phyloP scores from a whole-genome alignment of 1,284 basidiomycete genomes.

The Moesziomyces parantarcticus region DNA sequence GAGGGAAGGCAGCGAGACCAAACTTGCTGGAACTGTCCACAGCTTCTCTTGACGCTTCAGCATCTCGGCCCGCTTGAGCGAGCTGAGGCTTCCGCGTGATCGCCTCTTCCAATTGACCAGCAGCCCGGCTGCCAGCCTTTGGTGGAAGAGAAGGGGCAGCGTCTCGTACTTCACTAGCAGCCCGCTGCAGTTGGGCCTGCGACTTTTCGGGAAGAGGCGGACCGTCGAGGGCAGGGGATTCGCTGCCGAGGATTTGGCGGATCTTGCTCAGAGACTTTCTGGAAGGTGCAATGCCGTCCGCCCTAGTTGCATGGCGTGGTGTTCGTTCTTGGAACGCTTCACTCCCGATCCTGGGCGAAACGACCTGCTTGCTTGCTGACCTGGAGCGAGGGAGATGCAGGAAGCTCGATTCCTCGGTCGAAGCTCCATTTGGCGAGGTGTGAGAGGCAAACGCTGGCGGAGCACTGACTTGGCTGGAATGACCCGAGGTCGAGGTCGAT shows the following conservation, averaged over 20 bases:
- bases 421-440: background rate
- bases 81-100: conserved; percentile 6
- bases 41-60: background rate
- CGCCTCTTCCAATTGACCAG: background rate
- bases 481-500: conserved; percentile 7
- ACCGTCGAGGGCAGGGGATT: conserved; percentile 6
- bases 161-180: background rate
- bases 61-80: background rate
- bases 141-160: conserved; percentile 16
- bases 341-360: background rate
- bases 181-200: background rate
- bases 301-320: background rate
- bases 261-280: conserved; percentile 37
- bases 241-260: conserved; percentile 29
- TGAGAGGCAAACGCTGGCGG: background rate
- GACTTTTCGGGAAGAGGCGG: conserved; percentile 7
- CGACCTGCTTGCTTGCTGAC: background rate
- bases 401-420: conserved; percentile 9
- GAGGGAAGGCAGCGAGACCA: conserved; percentile 28
- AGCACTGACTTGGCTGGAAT: conserved; percentile 7
- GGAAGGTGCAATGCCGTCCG: conserved; percentile 1
- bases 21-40: conserved; percentile 7
- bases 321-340: background rate
- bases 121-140: conserved; percentile 3
- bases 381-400: conserved; percentile 4